Conservation (phyloP, 805 yeast genomes). For the Monosporozyma yasuniensis region DNA sequence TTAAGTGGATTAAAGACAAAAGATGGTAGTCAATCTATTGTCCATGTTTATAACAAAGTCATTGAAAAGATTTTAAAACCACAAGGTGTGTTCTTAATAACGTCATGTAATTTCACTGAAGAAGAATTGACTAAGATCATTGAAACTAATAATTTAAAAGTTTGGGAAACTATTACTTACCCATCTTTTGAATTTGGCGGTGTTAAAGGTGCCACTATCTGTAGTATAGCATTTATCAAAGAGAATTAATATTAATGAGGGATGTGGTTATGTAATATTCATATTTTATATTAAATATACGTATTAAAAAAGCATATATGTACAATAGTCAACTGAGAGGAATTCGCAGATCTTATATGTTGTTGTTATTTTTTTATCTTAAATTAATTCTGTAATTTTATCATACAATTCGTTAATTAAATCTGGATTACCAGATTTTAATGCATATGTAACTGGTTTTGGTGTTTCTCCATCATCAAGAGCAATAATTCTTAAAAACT, state of each 20-base stretch:
- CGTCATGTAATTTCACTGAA: constrained; percentile 92
- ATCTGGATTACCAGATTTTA: constrained; percentile 58
- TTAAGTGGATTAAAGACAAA: constrained; percentile 52
- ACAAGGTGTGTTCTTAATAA: constrained; percentile 60
- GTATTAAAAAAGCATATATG: too few relatives aligned
- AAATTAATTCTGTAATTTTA: constrained; percentile 8
- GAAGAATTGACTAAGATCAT: constrained; percentile 55
- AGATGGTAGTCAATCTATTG: constrained; percentile 35
- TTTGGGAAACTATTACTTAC: constrained; percentile 62
- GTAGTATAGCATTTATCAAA: constrained; percentile 71
- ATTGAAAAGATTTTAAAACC: constrained; percentile 47
- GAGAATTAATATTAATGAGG: constrained; percentile 3
- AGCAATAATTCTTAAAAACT: constrained; percentile 68
- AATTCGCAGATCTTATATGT: not conserved
- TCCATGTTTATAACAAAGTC: constrained; percentile 53
- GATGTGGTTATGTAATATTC: not conserved
- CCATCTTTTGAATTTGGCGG: constrained; percentile 90
- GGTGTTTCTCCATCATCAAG: constrained; percentile 58
- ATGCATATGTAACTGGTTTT: constrained; percentile 72
- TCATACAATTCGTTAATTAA: constrained; percentile 52
- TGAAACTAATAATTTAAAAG: constrained; percentile 38
- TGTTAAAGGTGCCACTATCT: constrained; percentile 74
- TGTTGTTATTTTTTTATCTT: too few relatives aligned
- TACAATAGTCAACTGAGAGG: not conserved
- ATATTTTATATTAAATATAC: too few relatives aligned